Evolutionary conservation across 257 asterid species (phyloP).

Genomic region (Penstemon davidsonii): DNA sequence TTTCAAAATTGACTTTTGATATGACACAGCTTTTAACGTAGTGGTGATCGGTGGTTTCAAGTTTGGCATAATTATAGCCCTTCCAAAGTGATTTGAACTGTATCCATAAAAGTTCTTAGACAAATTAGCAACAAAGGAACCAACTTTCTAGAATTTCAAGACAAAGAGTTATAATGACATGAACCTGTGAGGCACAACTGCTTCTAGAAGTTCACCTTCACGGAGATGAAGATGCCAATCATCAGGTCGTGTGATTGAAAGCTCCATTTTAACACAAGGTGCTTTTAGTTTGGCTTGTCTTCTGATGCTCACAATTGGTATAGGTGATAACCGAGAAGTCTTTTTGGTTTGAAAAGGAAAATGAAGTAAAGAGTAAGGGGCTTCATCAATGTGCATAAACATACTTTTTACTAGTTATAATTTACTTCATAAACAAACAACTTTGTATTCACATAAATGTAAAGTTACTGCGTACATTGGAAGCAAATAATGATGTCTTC

Average conservation of each 20-base stretch:
- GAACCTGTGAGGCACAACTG: constrained; percentile 81
- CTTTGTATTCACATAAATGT: neutral
- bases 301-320: constrained; percentile 32
- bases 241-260: constrained; percentile 79
- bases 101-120: constrained; percentile 24
- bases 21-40: constrained; percentile 75
- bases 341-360: neutral
- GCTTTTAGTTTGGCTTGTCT: constrained; percentile 33
- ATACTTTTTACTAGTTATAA: neutral
- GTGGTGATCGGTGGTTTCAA: constrained; percentile 89
- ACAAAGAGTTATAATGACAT: constrained; percentile 2
- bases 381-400: neutral
- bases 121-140: neutral
- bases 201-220: constrained; percentile 84
- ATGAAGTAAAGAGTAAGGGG: constrained; percentile 1
- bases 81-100: constrained; percentile 76
- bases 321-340: constrained; percentile 37
- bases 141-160: neutral
- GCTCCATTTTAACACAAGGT: constrained; percentile 56
- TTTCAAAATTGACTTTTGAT: constrained; percentile 66
- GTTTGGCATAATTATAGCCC: constrained; percentile 97
- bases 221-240: constrained; percentile 99
- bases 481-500: constrained; percentile 34
- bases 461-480: constrained; percentile 30
- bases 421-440: neutral